These are phyloP conservation scores for Diaporthe vaccinii DNA, from an alignment of 2,329 filamentous ascomycete genomes.

Conservation along the genomic window DNA sequence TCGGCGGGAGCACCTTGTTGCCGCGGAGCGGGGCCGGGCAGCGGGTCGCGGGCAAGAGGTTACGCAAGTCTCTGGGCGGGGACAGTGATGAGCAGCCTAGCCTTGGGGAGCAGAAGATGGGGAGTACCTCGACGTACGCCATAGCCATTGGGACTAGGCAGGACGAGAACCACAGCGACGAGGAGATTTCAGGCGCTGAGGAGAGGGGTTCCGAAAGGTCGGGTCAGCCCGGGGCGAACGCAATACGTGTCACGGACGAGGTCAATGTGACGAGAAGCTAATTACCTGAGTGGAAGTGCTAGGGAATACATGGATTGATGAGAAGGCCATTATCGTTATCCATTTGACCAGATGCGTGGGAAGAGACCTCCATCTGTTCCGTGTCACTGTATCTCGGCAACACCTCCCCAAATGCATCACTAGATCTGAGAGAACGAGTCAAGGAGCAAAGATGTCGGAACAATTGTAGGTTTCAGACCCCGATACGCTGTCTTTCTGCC, in stretches of 20 bases:
- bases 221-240: neutral
- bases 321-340: neutral
- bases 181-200: neutral
- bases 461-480: neutral
- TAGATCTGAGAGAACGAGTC: too few species aligned
- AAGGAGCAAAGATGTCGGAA: neutral
- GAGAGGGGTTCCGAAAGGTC: too few species aligned
- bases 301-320: neutral
- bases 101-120: neutral
- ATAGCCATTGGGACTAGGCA: neutral
- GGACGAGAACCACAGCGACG: neutral
- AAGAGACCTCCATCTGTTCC: neutral
- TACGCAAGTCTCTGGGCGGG: neutral
- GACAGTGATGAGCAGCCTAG: neutral
- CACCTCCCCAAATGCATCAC: neutral
- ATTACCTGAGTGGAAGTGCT: neutral
- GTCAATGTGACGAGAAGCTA: neutral
- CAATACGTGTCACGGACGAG: neutral
- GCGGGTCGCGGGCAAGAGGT: neutral
- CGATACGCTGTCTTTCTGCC: neutral
- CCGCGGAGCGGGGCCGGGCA: neutral
- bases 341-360: neutral
- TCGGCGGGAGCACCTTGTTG: neutral
- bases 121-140: neutral
- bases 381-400: accelerated